Percentiles rank a stretch among this genome's conserved stretches.
phyloP scores from a whole-genome alignment of 2,329 filamentous ascomycete genomes.

The Trichoderma atrobrunneum region DNA sequence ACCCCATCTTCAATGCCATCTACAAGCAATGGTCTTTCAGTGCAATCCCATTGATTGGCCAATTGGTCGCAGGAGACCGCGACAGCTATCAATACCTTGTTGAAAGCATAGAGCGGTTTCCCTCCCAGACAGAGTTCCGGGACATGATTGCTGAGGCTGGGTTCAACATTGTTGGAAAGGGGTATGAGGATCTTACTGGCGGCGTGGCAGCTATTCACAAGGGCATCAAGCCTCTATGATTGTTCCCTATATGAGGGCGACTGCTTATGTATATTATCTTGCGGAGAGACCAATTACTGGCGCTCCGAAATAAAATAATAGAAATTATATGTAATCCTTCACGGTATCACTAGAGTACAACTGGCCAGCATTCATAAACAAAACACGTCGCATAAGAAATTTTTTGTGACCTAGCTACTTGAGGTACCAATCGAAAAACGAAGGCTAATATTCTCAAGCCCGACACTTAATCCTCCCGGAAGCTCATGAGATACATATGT shows the following conservation, averaged over 20 bases:
- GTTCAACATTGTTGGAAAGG: constrained; percentile 76
- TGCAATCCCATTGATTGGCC: constrained; percentile 91
- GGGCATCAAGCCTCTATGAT: constrained; percentile 74
- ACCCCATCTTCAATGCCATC: constrained; percentile 72
- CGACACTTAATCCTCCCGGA: constrained; percentile 29
- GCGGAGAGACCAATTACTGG: background rate
- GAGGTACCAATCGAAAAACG: constrained; percentile 33
- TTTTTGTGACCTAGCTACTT: constrained; percentile 25
- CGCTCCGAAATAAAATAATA: background rate
- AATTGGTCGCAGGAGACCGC: constrained; percentile 87
- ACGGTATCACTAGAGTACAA: background rate
- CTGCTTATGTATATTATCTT: background rate
- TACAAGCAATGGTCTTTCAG: constrained; percentile 97
- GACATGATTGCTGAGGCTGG: constrained; percentile 81
- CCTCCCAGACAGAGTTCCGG: constrained; percentile 78
- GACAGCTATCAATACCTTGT: constrained; percentile 98
- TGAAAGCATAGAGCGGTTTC: constrained; percentile 94
- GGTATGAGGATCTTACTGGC: constrained; percentile 86
- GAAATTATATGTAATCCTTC: background rate
- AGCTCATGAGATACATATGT: constrained; percentile 39
- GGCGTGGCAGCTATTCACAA: constrained; percentile 96
- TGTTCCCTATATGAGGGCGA: background rate
- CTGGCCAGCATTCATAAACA: background rate
- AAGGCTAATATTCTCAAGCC: constrained; percentile 31
- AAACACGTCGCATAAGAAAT: background rate